Evolutionary conservation across 2,329 filamentous ascomycete species (phyloP), one percentile per base, ranked within the genome.

Genomic region (Sclerotinia minor): DNA sequence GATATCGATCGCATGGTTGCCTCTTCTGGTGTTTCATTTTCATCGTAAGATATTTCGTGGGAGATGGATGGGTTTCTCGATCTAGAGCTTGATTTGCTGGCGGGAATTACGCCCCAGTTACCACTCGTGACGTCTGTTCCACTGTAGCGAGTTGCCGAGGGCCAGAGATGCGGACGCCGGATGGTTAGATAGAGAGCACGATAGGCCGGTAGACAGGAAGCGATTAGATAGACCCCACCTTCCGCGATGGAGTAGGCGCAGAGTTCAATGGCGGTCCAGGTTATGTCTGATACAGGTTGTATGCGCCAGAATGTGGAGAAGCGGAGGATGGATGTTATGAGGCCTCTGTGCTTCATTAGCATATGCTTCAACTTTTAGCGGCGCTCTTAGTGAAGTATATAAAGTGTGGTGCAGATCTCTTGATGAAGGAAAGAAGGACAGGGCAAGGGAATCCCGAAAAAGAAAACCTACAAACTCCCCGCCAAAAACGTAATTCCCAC

Each of bases 161-260:
- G 19, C 47, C 47, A 49, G 21, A 8, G 6, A 11, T 21, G 47
- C 47, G 52, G 52, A 26, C 52, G 52, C 5, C 1, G 19, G 1
- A 54, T 32, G 5, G 52, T 54, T 29, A 54, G 15, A 13, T 54
- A 60, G 4, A 67, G 47, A 19, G 65, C 32, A 5, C 65, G 57
- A 6, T 53, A 38, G 50, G 57, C 49, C 3, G 65, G 65, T 2
- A 67, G 57, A 41, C 57, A 67, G n/a, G 65, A 45, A 41, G 65
- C 65, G 21, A 67, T 67, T 29, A 67, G 55, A 29, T 67, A 67
- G 8, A 61, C 47, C 13, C 47, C 65, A 2, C 54, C 49, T 67
- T 67, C 65, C 1, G 38, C 49, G 11, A 53, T 50, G 2, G 45
- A 52, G 44, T 57, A 61, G 15, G 35, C 44, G 44, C 58, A 41